A percentile compares a stretch with the other conserved stretches of the same genome.
phyloP scores from a whole-genome alignment of 2,329 filamentous ascomycete genomes.

The Colletotrichum ledebouriae region DNA sequence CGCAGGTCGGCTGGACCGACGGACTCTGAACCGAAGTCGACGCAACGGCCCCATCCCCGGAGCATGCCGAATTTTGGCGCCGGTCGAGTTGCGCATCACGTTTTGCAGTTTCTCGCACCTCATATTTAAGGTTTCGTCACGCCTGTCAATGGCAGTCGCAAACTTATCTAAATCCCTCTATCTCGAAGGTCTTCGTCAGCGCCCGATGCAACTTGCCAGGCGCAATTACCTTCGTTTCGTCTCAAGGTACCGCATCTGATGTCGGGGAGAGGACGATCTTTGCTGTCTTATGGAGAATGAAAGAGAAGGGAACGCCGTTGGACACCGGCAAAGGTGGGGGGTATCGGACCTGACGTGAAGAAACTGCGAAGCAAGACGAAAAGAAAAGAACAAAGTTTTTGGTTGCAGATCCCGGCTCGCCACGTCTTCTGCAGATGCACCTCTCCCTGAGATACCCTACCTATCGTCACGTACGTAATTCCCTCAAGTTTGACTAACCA shows the following conservation, averaged over 20 bases:
- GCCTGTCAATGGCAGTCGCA: no score
- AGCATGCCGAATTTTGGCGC: neutral
- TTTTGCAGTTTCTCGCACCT: neutral
- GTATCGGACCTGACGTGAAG: neutral
- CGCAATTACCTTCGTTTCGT: slow-evolving; percentile 12
- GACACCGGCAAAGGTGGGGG: slow-evolving; percentile 21
- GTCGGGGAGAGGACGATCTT: slow-evolving; percentile 14
- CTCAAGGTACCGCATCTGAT: slow-evolving; percentile 26
- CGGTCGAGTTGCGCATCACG: neutral
- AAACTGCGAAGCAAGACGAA: slow-evolving; percentile 9
- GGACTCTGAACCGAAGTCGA: neutral
- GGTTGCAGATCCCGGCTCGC: slow-evolving; percentile 28
- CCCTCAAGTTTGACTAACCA: slow-evolving; percentile 5
- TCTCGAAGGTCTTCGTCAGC: neutral
- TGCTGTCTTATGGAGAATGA: neutral
- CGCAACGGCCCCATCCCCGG: slow-evolving; percentile 7
- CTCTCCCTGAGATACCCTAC: neutral
- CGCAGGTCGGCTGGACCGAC: slow-evolving; percentile 4
- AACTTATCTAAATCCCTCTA: neutral
- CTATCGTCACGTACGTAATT: slow-evolving; percentile 1
- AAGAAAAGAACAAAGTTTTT: slow-evolving; percentile 5
- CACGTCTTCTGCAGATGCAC: slow-evolving; percentile 32
- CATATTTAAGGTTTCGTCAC: no score
- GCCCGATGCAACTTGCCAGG: neutral
- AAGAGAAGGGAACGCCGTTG: slow-evolving; percentile 13